Evolutionary conservation across 1,139 yeast species (phyloP).

Genomic region (Pichia sp.): DNA sequence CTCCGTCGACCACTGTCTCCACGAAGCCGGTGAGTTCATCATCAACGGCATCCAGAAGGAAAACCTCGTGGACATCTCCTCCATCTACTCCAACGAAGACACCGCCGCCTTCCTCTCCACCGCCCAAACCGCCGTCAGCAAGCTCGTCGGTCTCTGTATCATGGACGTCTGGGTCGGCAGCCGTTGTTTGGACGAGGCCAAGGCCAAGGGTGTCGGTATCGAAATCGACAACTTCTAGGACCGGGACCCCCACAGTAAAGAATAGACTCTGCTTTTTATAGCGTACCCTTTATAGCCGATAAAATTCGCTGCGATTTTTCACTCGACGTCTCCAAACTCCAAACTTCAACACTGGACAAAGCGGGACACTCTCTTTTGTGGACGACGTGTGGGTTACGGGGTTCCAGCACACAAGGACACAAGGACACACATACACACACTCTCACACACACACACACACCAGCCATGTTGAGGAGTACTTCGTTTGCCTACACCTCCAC

Average conservation of each 20-base stretch:
- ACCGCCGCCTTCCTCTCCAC: slow-evolving; percentile 15
- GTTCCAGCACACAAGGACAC: too few species aligned
- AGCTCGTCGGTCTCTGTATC: slow-evolving; percentile 58
- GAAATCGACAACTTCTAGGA: slow-evolving; percentile 31
- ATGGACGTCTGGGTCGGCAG: slow-evolving; percentile 57
- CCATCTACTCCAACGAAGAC: slow-evolving; percentile 29
- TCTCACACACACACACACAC: neutral
- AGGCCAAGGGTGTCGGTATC: slow-evolving; percentile 27
- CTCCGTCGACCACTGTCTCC: slow-evolving; percentile 52
- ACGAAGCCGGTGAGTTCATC: slow-evolving; percentile 66
- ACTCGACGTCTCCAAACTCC: neutral
- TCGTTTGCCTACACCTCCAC: neutral
- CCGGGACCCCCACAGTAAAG: too few species aligned
- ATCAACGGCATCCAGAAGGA: slow-evolving; percentile 39
- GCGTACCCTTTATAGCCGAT: too few species aligned
- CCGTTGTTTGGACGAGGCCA: slow-evolving; percentile 30
- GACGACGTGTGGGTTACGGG: too few species aligned
- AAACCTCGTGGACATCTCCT: slow-evolving; percentile 47
- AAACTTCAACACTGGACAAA: neutral
- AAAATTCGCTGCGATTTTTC: too few species aligned
- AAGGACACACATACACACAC: too few species aligned
- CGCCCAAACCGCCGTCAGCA: slow-evolving; percentile 42
- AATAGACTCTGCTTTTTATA: too few species aligned
- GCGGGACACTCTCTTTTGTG: too few species aligned
- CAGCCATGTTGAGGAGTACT: neutral